Evolutionary conservation across 1,139 yeast genomes (phyloP).

Genomic region (Tardiomyces digboiensis): DNA sequence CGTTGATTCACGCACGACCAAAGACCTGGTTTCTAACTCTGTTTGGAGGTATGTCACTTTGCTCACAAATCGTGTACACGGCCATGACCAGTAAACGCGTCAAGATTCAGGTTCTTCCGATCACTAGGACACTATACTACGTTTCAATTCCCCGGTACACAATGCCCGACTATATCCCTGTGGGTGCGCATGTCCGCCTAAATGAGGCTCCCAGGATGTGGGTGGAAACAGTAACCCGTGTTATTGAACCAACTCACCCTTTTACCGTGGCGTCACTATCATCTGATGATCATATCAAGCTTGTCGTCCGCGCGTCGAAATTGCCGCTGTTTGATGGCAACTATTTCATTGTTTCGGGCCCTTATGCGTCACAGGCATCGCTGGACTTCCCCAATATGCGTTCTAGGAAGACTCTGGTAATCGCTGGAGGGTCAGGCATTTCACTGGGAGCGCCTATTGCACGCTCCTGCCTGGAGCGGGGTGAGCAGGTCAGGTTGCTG

Average conservation of each 20-base stretch:
- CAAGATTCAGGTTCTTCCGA: conserved; percentile 16
- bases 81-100: conserved; percentile 22
- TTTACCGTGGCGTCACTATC: conserved; percentile 69
- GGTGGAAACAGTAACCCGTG: conserved; percentile 13
- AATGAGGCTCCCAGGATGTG: conserved; percentile 31
- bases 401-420: not conserved
- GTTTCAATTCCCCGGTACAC: conserved; percentile 27
- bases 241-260: conserved; percentile 56
- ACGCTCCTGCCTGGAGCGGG: not conserved
- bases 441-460: not conserved
- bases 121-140: conserved; percentile 23
- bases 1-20: conserved; percentile 76
- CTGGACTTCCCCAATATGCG: not conserved
- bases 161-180: conserved; percentile 23
- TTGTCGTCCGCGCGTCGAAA: conserved; percentile 34
- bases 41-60: conserved; percentile 38
- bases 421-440: not conserved
- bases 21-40: conserved; percentile 43
- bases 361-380: not conserved
- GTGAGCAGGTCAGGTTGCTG: not conserved
- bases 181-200: conserved; percentile 42
- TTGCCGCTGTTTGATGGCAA: conserved; percentile 18
- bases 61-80: conserved; percentile 31
- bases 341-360: not conserved
- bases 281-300: conserved; percentile 33